Conservation (phyloP, 352 stramenopile species). For the Globisporangium okanoganense region DNA sequence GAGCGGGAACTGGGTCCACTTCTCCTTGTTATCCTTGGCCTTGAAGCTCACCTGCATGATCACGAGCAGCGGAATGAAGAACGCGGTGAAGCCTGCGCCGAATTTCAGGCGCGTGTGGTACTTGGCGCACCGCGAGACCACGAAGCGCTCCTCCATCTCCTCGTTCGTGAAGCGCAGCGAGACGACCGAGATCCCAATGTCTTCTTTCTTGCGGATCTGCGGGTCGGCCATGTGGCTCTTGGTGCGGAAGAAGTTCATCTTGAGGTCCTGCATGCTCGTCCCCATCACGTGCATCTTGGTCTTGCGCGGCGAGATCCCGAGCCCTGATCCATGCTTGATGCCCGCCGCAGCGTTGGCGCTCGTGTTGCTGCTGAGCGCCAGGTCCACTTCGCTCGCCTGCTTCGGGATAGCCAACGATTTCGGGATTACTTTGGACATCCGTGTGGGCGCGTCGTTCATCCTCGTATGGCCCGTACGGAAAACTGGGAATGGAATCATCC, state of each 20-base stretch:
- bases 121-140: conserved; percentile 41
- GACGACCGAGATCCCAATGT: conserved; percentile 72
- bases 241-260: conserved; percentile 69
- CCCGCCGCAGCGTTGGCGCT: conserved; percentile 18
- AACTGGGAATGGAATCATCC: conserved; percentile 72
- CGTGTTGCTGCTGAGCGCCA: conserved; percentile 25
- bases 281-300: conserved; percentile 47
- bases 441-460: conserved; percentile 62
- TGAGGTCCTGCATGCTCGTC: conserved; percentile 57
- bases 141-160: conserved; percentile 67
- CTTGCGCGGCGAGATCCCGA: conserved; percentile 26
- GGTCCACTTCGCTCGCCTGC: conserved; percentile 22
- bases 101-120: conserved; percentile 76
- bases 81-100: conserved; percentile 67
- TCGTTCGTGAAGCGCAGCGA: conserved; percentile 67
- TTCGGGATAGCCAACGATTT: conserved; percentile 32
- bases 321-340: neutral
- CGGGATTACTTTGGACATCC: conserved; percentile 78
- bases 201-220: conserved; percentile 52
- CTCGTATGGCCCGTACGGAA: conserved; percentile 73
- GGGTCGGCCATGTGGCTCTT: conserved; percentile 23
- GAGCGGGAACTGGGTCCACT: conserved; percentile 65
- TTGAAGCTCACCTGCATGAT: conserved; percentile 87
- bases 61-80: conserved; percentile 82
- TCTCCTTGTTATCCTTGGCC: conserved; percentile 47